These are phyloP conservation scores for Solanum pinnatisectum DNA, from an alignment of 257 asterid genomes.

Conservation along the genomic window DNA sequence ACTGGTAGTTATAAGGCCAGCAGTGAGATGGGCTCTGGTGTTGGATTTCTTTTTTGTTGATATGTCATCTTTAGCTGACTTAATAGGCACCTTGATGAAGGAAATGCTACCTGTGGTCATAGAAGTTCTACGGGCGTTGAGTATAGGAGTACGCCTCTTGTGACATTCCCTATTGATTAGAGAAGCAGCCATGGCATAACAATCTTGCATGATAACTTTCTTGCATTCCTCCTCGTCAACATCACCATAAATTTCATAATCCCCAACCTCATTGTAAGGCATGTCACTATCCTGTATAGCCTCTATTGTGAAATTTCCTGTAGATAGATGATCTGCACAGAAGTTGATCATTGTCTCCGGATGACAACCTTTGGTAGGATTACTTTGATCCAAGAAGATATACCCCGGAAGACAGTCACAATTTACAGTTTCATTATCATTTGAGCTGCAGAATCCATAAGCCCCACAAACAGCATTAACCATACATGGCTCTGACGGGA, in stretches of 20 bases:
- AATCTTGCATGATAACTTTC: background rate
- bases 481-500: background rate
- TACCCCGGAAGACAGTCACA: slow-evolving; percentile 2
- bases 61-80: background rate
- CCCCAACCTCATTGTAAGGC: background rate
- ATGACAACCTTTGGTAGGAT: background rate
- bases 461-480: slow-evolving; percentile 2
- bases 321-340: background rate
- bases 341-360: background rate
- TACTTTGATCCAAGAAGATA: background rate
- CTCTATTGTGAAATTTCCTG: background rate
- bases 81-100: background rate
- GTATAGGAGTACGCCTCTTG: slow-evolving; percentile 4
- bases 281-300: background rate
- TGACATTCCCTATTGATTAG: background rate
- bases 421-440: background rate
- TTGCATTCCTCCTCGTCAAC: background rate
- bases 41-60: background rate
- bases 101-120: background rate
- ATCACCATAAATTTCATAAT: background rate
- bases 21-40: background rate
- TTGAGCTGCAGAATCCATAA: slow-evolving; percentile 2
- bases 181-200: background rate
- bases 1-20: background rate
- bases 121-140: background rate